Base-by-base conservation (phyloP, 148 eudicot genomes). In the Fallopia convolvulus region DNA sequence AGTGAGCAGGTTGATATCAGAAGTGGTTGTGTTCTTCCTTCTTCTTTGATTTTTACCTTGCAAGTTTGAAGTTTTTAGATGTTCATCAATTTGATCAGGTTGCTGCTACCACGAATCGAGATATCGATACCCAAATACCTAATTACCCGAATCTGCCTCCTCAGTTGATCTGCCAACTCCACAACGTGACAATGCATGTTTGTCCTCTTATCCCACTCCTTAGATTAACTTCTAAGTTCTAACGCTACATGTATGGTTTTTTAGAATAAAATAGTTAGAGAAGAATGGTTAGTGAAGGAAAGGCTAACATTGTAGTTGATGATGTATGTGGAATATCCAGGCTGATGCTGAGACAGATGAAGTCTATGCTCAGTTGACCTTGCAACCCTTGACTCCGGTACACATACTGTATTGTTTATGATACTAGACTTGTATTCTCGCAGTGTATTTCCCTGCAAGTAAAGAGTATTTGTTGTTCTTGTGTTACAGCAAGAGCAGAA, bases 151-250 rank as follows among this genome's bases (percentile, higher is more conserved):
- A 86, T 74, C 80, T 93, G 83, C 86, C 98, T 40, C 83, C 98
- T 18, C 97, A 93, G 83, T 81, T 93, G 94, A 87, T 93, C 78
- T 93, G 98, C 80, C 97, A 91, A 75, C 98, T 93, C 74, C 98
- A 91, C 88, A 93, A 93, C 86, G 91, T 93, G 75, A 93, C 98
- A 80, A 91, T 93, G 97, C 98, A 93, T 91, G 98, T 93, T 82
- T 80, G 98, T 91, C 81, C 77, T 73, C 20, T 77, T 79, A 65
- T 76, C 84, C 80, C 76, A 15, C 46, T 72, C 81, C 74, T 65
- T 44, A 55, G 65, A 60, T 30, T 76, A 8, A 55, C 21, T 58
- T 11, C 21, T 76, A 8, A 55, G 8, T 58, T 11, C 21, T 20
- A 23, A 58, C 21, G 65, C 65, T 58, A 20, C 21, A 1, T 58